phyloP scores from a whole-genome alignment of 1,284 basidiomycete genomes.

The Cutaneotrichosporon sp. region DNA sequence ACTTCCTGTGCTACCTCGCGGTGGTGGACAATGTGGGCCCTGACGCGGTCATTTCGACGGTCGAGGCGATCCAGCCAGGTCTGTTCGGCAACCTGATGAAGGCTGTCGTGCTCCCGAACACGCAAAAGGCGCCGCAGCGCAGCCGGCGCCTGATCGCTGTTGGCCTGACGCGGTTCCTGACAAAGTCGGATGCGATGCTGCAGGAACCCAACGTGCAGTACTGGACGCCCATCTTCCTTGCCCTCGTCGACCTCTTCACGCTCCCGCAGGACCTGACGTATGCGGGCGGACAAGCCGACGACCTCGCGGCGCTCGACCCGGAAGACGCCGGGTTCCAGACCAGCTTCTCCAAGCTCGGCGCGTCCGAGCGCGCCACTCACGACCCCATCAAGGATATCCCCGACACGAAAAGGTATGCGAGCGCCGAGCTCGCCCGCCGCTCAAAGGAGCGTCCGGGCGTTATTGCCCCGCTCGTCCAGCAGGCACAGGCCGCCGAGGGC shows the following conservation, averaged over 20 bases:
- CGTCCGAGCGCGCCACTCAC: conserved; percentile 54
- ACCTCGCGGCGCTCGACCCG: conserved; percentile 63
- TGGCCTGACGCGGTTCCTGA: conserved; percentile 75
- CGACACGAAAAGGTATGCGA: conserved; percentile 48
- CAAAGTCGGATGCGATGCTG: conserved; percentile 64
- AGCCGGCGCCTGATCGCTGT: conserved; percentile 79
- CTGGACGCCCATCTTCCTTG: conserved; percentile 67
- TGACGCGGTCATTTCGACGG: conserved; percentile 66
- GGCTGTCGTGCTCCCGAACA: conserved; percentile 75
- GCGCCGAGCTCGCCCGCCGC: conserved; percentile 37
- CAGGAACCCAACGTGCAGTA: conserved; percentile 58
- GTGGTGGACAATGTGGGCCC: conserved; percentile 72
- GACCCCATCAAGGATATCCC: conserved; percentile 49
- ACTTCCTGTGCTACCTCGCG: conserved; percentile 69
- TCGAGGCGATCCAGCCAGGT: conserved; percentile 80
- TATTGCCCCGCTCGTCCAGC: conserved; percentile 38
- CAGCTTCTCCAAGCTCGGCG: conserved; percentile 82
- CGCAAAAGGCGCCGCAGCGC: conserved; percentile 70
- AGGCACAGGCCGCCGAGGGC: conserved; percentile 33
- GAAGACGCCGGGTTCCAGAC: conserved; percentile 92
- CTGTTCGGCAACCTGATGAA: conserved; percentile 77
- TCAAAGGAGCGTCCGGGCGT: conserved; percentile 44
- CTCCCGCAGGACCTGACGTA: conserved; percentile 63
- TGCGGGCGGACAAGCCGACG: conserved; percentile 51
- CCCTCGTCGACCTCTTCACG: conserved; percentile 69